A percentile compares a stretch with the other conserved stretches of the same genome.
Conservation (phyloP, 1,139 yeast genomes). For the Candida smagusa region DNA sequence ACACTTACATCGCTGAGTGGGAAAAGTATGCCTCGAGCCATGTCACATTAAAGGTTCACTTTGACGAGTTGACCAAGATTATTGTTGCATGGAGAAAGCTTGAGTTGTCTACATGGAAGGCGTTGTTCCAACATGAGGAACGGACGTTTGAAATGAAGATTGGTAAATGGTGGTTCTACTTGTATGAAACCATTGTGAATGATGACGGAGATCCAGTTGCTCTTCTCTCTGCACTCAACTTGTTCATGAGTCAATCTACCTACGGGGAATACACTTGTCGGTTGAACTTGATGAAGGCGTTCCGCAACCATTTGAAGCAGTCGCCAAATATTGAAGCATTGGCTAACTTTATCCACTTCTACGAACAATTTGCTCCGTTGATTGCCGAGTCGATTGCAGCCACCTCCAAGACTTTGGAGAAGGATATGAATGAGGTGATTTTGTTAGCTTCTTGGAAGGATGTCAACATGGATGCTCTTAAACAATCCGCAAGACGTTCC, state of each 20-base stretch:
- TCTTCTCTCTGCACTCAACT: conserved; percentile 66
- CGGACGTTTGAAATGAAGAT: conserved; percentile 43
- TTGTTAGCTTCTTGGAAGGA: conserved; percentile 96
- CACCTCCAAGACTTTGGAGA: conserved; percentile 58
- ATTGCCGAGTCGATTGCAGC: conserved; percentile 44
- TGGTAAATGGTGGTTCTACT: conserved; percentile 89
- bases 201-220: conserved; percentile 28
- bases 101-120: conserved; percentile 84
- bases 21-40: conserved; percentile 84
- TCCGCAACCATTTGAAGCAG: conserved; percentile 47
- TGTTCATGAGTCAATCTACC: conserved; percentile 72
- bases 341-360: conserved; percentile 60
- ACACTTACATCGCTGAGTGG: conserved; percentile 85
- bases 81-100: conserved; percentile 89
- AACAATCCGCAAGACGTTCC: conserved; percentile 88
- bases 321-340: conserved; percentile 36
- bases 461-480: conserved; percentile 87
- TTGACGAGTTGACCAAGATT: conserved; percentile 57
- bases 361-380: conserved; percentile 56
- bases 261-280: conserved; percentile 70
- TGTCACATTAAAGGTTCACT: conserved; percentile 57
- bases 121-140: conserved; percentile 70
- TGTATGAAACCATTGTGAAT: conserved; percentile 66
- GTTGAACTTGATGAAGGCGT: conserved; percentile 58
- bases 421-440: conserved; percentile 80